These are phyloP conservation scores for Paragyromitra xinjiangensis DNA, from an alignment of 495 filamentous ascomycete genomes.

Conservation along the genomic window DNA sequence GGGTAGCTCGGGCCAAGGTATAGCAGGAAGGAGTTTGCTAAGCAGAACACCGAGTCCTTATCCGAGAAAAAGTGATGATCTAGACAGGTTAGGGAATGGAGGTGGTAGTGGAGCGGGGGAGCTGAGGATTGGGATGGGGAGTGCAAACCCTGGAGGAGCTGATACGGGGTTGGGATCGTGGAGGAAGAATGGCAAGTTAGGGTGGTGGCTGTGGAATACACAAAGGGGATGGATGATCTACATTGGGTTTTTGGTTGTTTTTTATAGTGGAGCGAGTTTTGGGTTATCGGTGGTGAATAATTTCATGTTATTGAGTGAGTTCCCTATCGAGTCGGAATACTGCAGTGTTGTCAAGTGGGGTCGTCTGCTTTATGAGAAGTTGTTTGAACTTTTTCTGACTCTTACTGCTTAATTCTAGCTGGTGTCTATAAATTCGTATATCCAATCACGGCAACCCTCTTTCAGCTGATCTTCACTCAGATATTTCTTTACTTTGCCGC, in stretches of 20 bases:
- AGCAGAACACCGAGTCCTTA: constrained; percentile 53
- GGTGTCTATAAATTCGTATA: constrained; percentile 67
- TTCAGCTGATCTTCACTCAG: constrained; percentile 64
- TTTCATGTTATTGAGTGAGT: constrained; percentile 62
- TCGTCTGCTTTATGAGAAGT: not conserved
- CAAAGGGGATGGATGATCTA: constrained; percentile 64
- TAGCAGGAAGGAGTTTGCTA: constrained; percentile 26
- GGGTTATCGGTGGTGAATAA: constrained; percentile 63
- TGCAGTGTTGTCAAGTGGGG: not conserved
- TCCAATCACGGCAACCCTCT: constrained; percentile 62
- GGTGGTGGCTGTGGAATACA: constrained; percentile 64
- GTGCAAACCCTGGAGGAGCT: constrained; percentile 14
- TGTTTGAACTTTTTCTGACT: constrained; percentile 13
- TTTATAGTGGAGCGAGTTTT: constrained; percentile 61
- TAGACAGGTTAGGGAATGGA: constrained; percentile 31
- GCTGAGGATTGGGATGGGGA: constrained; percentile 45
- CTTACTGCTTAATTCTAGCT: constrained; percentile 57
- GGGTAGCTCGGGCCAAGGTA: constrained; percentile 27
- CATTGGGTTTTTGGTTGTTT: constrained; percentile 62
- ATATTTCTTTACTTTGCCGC: constrained; percentile 60
- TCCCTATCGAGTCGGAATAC: constrained; percentile 34
- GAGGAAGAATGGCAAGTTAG: constrained; percentile 61
- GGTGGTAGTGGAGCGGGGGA: constrained; percentile 6
- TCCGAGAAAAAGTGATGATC: constrained; percentile 29
- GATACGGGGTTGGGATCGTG: constrained; percentile 57